Conservation (phyloP, 2,329 filamentous ascomycete genomes). For the Ophiobolus disseminans region DNA sequence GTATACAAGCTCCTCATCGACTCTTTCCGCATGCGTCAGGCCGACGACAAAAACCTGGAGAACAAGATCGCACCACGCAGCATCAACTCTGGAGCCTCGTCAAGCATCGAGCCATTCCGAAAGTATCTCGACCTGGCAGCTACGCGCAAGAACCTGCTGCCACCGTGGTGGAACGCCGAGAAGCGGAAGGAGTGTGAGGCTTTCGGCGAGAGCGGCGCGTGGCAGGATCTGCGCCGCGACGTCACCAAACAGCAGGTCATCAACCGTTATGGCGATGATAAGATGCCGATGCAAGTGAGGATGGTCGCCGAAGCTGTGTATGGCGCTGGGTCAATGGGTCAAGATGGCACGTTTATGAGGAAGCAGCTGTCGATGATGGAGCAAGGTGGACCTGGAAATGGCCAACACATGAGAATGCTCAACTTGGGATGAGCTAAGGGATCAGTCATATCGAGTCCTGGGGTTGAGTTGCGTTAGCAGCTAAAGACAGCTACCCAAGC, state of each 20-base stretch:
- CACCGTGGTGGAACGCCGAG: slow-evolving; percentile 30
- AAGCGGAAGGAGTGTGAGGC: slow-evolving; percentile 29
- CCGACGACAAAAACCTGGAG: slow-evolving; percentile 26
- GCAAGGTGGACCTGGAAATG: slow-evolving; percentile 6
- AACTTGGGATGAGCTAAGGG: no score
- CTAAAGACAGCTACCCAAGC: no score
- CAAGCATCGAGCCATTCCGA: slow-evolving; percentile 26
- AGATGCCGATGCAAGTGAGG: slow-evolving; percentile 36
- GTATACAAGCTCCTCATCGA: slow-evolving; percentile 42
- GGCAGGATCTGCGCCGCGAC: slow-evolving; percentile 20
- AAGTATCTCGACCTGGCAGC: slow-evolving; percentile 22
- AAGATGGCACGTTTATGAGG: slow-evolving; percentile 22
- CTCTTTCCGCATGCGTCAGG: slow-evolving; percentile 34
- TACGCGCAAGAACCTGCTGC: slow-evolving; percentile 18
- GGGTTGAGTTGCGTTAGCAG: no score
- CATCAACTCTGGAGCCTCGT: slow-evolving; percentile 23
- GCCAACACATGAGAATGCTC: slow-evolving; percentile 11
- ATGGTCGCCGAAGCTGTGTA: slow-evolving; percentile 34
- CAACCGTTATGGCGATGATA: slow-evolving; percentile 27
- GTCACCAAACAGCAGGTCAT: slow-evolving; percentile 26
- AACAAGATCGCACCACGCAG: slow-evolving; percentile 16
- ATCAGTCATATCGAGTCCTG: no score
- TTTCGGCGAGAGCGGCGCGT: slow-evolving; percentile 22
- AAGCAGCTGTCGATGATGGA: slow-evolving; percentile 28
- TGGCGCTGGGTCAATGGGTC: slow-evolving; percentile 19